Conservation (phyloP, 202 grass and related monocot species). For the Zoysia matrella region DNA sequence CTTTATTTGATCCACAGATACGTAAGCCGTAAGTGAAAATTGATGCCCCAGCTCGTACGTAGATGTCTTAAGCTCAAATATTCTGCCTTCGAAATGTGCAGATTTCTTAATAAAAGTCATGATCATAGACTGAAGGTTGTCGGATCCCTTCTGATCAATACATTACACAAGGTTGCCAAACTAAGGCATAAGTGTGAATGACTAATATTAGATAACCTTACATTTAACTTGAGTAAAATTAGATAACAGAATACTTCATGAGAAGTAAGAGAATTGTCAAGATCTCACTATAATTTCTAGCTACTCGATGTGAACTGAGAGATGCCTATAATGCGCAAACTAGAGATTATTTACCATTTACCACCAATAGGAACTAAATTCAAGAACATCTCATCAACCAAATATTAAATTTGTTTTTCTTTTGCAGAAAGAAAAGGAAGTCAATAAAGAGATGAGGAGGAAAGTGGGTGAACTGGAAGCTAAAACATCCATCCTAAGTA, state of each 20-base stretch:
- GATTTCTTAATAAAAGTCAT: background rate
- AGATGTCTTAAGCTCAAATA: background rate
- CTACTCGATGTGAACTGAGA: too few relatives aligned
- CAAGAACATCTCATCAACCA: constrained; percentile 20
- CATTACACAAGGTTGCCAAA: constrained; percentile 1
- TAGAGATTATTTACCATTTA: background rate
- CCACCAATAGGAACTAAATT: background rate
- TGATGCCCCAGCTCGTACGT: background rate
- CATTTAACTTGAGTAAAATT: too few relatives aligned
- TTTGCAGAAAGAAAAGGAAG: constrained; percentile 78
- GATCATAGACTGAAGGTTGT: background rate
- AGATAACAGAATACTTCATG: too few relatives aligned
- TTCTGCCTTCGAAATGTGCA: background rate
- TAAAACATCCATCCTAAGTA: constrained; percentile 71
- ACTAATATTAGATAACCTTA: too few relatives aligned
- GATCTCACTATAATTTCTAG: too few relatives aligned
- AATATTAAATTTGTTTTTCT: constrained; percentile 5
- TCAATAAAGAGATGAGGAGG: constrained; percentile 64
- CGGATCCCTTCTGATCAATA: background rate
- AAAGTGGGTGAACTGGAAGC: constrained; percentile 75
- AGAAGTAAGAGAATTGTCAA: background rate
- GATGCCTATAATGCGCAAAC: too few relatives aligned
- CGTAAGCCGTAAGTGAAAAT: background rate
- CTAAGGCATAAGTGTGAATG: background rate
- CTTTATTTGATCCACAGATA: background rate